A percentile compares a stretch with the other conserved stretches of the same genome.
phyloP scores from a whole-genome alignment of 768 basidiomycete genomes.

The Hygrocybe coccinea region DNA sequence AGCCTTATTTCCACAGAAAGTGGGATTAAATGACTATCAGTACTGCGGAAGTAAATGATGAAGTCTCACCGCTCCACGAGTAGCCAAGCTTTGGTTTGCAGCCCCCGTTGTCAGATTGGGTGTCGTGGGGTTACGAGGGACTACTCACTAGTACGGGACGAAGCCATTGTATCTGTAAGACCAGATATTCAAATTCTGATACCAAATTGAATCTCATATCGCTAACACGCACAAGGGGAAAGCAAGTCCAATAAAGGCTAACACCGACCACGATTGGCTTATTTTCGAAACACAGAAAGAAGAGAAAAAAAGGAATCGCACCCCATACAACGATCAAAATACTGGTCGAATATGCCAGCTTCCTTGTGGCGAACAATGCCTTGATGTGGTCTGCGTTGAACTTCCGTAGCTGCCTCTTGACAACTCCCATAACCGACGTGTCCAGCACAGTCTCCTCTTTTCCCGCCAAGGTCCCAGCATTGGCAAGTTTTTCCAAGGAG shows the following conservation, averaged over 20 bases:
- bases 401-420: conserved; percentile 37
- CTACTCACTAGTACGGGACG: conserved; percentile 48
- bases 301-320: too few relatives aligned
- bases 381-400: conserved; percentile 43
- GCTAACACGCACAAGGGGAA: conserved; percentile 57
- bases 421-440: conserved; percentile 17
- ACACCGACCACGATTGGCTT: neutral
- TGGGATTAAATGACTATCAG: neutral
- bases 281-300: neutral
- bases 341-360: conserved; percentile 62
- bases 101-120: neutral
- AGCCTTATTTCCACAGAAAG: too few relatives aligned
- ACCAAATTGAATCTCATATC: neutral
- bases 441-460: conserved; percentile 8
- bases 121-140: neutral
- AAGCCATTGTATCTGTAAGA: conserved; percentile 44
- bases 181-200: conserved; percentile 13
- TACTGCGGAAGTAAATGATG: neutral
- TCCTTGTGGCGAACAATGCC: conserved; percentile 57
- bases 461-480: conserved; percentile 15
- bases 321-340: conserved; percentile 55
- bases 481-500: conserved; percentile 46
- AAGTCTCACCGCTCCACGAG: conserved; percentile 49
- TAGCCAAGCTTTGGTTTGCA: conserved; percentile 56
- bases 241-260: conserved; percentile 72